Evolutionary conservation across 1,284 basidiomycete genomes (phyloP).

Genomic region (Neolentinus lepideus): DNA sequence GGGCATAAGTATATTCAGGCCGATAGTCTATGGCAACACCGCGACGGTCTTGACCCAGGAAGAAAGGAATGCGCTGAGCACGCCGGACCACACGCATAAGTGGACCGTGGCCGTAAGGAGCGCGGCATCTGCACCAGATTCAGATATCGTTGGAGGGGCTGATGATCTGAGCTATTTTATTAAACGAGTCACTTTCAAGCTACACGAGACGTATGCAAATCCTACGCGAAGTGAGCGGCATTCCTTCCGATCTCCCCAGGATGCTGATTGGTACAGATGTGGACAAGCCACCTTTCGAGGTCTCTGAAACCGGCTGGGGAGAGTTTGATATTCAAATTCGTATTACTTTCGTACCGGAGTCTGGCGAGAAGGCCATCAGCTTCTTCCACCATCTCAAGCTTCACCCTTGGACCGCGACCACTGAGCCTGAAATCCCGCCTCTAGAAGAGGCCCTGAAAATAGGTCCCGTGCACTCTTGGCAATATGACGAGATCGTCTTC

Average conservation of each 20-base stretch:
- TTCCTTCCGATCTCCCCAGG: constrained; percentile 1
- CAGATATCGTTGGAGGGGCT: constrained; percentile 75
- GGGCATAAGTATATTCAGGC: constrained; percentile 87
- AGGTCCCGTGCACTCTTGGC: constrained; percentile 93
- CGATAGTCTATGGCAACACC: constrained; percentile 96
- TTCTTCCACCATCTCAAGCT: constrained; percentile 94
- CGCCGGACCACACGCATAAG: constrained; percentile 84
- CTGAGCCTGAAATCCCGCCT: constrained; percentile 57
- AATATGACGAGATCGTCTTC: constrained; percentile 98
- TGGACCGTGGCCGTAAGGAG: constrained; percentile 96
- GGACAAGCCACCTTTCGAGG: constrained; percentile 91
- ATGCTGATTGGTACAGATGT: constrained; percentile 45
- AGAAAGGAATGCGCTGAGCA: constrained; percentile 54
- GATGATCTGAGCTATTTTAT: constrained; percentile 88
- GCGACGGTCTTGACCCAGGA: constrained; percentile 75
- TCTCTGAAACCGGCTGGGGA: constrained; percentile 99
- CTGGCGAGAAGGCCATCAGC: constrained; percentile 85
- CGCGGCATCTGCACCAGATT: constrained; percentile 56
- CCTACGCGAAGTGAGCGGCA: constrained; percentile 74
- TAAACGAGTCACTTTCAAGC: constrained; percentile 94
- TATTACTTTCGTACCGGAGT: constrained; percentile 88
- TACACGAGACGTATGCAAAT: constrained; percentile 95
- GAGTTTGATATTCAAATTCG: constrained; percentile 97
- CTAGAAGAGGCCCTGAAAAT: constrained; percentile 55
- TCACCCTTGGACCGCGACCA: constrained; percentile 78